Base-by-base conservation (phyloP, 2,329 filamentous ascomycete species). In the Byssochlamys sp. region DNA sequence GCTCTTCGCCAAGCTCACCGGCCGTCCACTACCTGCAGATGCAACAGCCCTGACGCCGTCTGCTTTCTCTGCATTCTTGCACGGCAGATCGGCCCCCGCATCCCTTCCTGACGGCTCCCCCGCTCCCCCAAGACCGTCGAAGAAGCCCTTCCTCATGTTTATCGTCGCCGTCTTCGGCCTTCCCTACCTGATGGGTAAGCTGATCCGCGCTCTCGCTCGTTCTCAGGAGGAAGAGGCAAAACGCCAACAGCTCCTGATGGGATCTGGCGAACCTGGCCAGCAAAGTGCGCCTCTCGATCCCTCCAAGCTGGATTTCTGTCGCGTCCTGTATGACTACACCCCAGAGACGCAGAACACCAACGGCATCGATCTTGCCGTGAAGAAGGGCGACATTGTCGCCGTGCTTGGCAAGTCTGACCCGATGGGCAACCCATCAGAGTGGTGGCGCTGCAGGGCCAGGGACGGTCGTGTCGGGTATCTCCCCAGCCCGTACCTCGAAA, bases 141-240 rank as follows among this genome's bases (percentile, higher is more conserved):
- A 89, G 72, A 99, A 97, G 74, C 94, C 94, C 0, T 90, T 99
- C 67, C 82, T 99, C 69, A 92, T 99, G 80, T 99, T 99, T 79
- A 79, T 96, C 60, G 80, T 95, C 50, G 92, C 94, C 19, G 91
- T 95, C 4, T 96, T 99, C 67, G 95, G 94, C 55, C 81, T 99
- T 12, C 94, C 94, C 4, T 99, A 96, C 72, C 81, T 99, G 53
- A 96, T 99, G 91, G 87, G 89, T 75, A 99, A 96, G 77, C 84
- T 96, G 65, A 97, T 99, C 71, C 86, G 85, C 69, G 82, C 89
- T 1, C 81, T 99, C 45, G 90, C 91, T 14, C 84, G 87, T 35
- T 87, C 86, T 4, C 89, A 94, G 68, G 90, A 96, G 74, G 89
- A 92, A 68, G 89, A 95, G 73, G 77, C 67, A 68, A 76, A 59